These are phyloP conservation scores for Onygenales sp. DNA, from an alignment of 2,329 filamentous ascomycete genomes.

Conservation along the genomic window DNA sequence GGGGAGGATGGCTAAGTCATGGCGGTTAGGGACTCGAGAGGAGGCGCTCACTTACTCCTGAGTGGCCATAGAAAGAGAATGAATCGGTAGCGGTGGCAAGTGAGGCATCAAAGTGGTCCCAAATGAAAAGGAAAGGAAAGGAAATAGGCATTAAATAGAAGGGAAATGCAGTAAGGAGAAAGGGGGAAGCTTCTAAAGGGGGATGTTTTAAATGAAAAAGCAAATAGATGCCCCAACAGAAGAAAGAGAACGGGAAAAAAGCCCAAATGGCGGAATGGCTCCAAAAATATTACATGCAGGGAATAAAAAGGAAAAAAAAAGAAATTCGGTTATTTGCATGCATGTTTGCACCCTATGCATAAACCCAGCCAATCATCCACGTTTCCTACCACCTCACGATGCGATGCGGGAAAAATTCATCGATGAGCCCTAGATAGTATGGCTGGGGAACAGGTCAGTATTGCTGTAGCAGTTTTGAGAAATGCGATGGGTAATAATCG, in stretches of 20 bases:
- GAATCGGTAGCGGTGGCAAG: background rate
- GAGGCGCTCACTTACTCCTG: too few species aligned
- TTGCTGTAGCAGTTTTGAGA: too few species aligned
- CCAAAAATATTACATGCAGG: too few species aligned
- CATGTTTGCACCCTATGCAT: background rate
- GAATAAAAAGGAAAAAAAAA: background rate
- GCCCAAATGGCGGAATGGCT: too few species aligned
- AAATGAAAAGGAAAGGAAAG: background rate
- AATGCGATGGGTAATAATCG: too few species aligned
- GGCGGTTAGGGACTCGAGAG: too few species aligned
- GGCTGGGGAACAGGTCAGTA: slow-evolving; percentile 32
- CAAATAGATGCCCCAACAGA: too few species aligned
- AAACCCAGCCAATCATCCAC: background rate
- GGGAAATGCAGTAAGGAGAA: too few species aligned
- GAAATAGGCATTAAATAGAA: background rate
- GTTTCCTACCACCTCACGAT: slow-evolving; percentile 10
- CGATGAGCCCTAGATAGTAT: slow-evolving; percentile 59
- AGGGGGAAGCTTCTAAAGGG: too few species aligned
- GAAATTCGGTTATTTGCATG: background rate
- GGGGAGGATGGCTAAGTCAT: background rate
- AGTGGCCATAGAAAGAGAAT: background rate
- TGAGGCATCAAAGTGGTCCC: background rate
- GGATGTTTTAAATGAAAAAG: too few species aligned
- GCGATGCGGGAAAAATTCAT: slow-evolving; percentile 16
- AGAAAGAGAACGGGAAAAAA: too few species aligned